Base-by-base conservation (phyloP, 2,329 filamentous ascomycete genomes). In the Colletotrichum nymphaeae region DNA sequence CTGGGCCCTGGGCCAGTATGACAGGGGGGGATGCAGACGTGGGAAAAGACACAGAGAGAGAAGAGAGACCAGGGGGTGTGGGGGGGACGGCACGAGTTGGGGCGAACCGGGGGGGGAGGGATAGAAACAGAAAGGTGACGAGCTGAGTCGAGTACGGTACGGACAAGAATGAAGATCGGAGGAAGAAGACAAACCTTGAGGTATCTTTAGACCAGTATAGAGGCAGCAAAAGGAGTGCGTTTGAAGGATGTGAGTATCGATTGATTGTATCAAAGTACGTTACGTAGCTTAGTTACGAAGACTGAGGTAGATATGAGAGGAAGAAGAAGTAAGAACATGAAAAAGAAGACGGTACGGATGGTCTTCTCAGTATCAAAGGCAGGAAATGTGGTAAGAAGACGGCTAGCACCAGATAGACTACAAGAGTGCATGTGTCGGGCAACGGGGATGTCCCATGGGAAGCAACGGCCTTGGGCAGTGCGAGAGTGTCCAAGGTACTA, bases 11-110 rank as follows among this genome's bases (percentile, higher is more conserved):
- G 58, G 35, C 67, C 19, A 65, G 80, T 79, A 77, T 75, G 76
- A 76, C 77, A 78, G 74, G 79, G 79, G 79, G 79, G 79, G 79
- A 69, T 63, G 64, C 57, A 63, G 35, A 52, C 7, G 42, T 22
- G 42, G 42, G 63, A 72, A 59, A 59, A 30, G 30, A 57, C 26
- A 32, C 30, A 30, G 52, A 46, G 67, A 63, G 55, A 28, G 60
- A 59, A 66, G 63, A 65, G 63, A 42, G 67, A 58, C 46, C 32
- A 24, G 35, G 24, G 59, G 63, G 62, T 60, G 69, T 63, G 68
- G 63, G 46, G 37, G 69, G 62, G 37, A 69, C 56, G 70, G 70
- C 37, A 64, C 70, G 70, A 73, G 56, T 73, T 70, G 70, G 67
- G 70, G 70, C 70, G 70, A 70, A 70, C 67, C 35, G 55, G 70